Base-by-base conservation (phyloP, 768 basidiomycete genomes). In the Artomyces pyxidatus region DNA sequence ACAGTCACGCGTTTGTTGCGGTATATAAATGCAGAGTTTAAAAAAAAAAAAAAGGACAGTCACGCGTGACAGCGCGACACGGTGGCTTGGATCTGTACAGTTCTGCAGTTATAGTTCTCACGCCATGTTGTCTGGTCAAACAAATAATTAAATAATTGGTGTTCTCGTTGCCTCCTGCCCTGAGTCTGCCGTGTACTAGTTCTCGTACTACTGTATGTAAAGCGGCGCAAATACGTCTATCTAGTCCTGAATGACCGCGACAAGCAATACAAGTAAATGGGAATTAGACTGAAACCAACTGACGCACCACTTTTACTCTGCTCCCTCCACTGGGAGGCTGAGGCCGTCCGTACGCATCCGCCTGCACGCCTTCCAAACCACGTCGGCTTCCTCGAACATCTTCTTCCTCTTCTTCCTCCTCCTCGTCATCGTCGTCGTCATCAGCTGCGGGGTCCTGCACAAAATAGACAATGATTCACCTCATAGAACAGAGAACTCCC, bases 51-150 rank as follows among this genome's bases (percentile, higher is more conserved):
- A 17, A 3, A 32, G 42, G 49, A 48, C 37, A 32, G 55, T 58
- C 51, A 52, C 39, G 56, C 32, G 27, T 39, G 46, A 52, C 52
- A 47, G 51, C 43, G 42, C 46, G 23, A 47, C 52, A 28, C 21
- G n/a, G 59, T 74, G 78, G 78, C 78, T 80, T 63, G 56, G 59
- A 65, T 65, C 78, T 83, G 66, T 80, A 80, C 63, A 84, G 81
- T 74, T 72, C 32, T 50, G 55, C 48, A n/a, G n/a, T n/a, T n/a
- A n/a, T n/a, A n/a, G n/a, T n/a, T n/a, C n/a, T n/a, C n/a, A n/a
- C n/a, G n/a, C n/a, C n/a, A n/a, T n/a, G n/a, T n/a, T n/a, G n/a
- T n/a, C n/a, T n/a, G n/a, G n/a, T n/a, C n/a, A n/a, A n/a, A n/a
- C n/a, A n/a, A n/a, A n/a, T n/a, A n/a, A n/a, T n/a, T n/a, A n/a